Conservation (phyloP, 768 basidiomycete genomes). For the Amanita subjunquillea region DNA sequence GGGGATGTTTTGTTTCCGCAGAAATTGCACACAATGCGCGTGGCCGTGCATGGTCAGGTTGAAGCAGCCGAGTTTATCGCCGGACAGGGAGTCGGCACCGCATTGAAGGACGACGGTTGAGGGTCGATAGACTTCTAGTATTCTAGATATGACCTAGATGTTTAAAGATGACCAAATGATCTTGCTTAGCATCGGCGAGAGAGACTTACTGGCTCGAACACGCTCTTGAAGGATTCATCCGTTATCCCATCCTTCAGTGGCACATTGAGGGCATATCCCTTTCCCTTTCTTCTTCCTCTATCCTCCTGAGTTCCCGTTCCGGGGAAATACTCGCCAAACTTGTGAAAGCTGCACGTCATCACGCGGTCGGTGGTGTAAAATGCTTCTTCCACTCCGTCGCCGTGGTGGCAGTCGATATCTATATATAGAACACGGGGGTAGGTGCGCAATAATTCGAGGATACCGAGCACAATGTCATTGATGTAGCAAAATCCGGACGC, state of each 20-base stretch:
- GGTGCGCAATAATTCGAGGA: conserved; percentile 83
- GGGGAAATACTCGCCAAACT: conserved; percentile 93
- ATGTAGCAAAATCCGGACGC: conserved; percentile 99
- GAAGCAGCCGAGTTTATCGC: conserved; percentile 93
- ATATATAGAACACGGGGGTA: conserved; percentile 89
- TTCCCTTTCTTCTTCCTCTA: conserved; percentile 72
- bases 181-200: neutral
- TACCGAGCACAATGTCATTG: conserved; percentile 94
- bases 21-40: conserved; percentile 80
- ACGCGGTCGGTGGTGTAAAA: conserved; percentile 97
- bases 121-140: conserved; percentile 83
- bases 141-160: conserved; percentile 67
- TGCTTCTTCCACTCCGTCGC: conserved; percentile 97
- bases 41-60: conserved; percentile 96
- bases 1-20: conserved; percentile 75
- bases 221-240: conserved; percentile 74
- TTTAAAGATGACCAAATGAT: neutral
- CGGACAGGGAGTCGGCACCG: conserved; percentile 90
- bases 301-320: conserved; percentile 84
- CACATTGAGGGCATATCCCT: conserved; percentile 85
- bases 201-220: conserved; percentile 83
- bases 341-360: conserved; percentile 96
- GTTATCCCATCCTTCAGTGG: conserved; percentile 92
- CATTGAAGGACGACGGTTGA: conserved; percentile 88
- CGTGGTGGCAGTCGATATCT: conserved; percentile 98